These are phyloP conservation scores for Colletotrichum horii DNA, from an alignment of 2,329 filamentous ascomycete species.

Conservation along the genomic window DNA sequence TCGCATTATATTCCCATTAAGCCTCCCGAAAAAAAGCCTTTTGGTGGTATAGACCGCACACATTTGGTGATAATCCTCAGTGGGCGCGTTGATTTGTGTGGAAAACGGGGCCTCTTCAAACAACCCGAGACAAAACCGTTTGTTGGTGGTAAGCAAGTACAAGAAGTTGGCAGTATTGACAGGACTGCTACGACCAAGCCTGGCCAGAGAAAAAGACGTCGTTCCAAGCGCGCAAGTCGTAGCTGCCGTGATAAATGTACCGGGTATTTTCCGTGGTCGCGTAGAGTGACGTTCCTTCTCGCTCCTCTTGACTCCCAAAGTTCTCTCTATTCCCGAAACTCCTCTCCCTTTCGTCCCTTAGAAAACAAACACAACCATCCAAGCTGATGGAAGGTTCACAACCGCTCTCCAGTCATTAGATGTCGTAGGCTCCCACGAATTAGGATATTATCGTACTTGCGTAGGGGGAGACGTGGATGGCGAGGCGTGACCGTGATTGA, in stretches of 20 bases:
- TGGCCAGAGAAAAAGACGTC: conserved; percentile 30
- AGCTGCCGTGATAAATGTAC: conserved; percentile 32
- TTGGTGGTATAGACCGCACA: conserved; percentile 23
- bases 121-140: conserved; percentile 26
- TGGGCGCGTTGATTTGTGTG: conserved; percentile 25
- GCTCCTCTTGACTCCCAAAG: conserved; percentile 29
- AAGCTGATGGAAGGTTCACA: conserved; percentile 34
- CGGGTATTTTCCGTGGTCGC: conserved; percentile 30
- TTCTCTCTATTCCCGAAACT: conserved; percentile 28
- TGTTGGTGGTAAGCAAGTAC: conserved; percentile 43
- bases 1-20: conserved; percentile 24
- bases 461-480: conserved; percentile 41
- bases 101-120: neutral
- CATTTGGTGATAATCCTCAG: conserved; percentile 30
- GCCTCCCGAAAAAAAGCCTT: neutral
- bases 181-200: conserved; percentile 32
- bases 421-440: conserved; percentile 42
- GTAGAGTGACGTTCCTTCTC: conserved; percentile 31
- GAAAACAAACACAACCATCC: conserved; percentile 28
- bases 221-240: conserved; percentile 37
- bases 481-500: conserved; percentile 39
- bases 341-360: conserved; percentile 17
- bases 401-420: conserved; percentile 41
- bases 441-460: conserved; percentile 46
- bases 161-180: conserved; percentile 39